A percentile compares a stretch with the other conserved stretches of the same genome.
These are phyloP conservation scores for Kokia cookei DNA, from an alignment of 441 rosid genomes.

Conservation along the genomic window DNA sequence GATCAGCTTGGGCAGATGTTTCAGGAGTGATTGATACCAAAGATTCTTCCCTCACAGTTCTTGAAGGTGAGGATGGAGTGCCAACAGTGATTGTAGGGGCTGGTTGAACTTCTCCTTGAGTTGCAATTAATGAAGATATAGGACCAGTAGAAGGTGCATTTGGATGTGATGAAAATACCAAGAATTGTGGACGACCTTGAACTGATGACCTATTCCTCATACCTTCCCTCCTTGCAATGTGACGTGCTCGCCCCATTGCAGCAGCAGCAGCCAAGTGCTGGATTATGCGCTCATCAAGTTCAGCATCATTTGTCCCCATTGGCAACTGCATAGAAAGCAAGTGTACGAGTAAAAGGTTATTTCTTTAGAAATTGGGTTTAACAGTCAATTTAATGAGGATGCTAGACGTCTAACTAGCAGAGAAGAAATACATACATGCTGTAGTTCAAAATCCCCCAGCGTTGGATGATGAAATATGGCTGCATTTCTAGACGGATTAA, in stretches of 20 bases:
- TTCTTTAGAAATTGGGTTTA: neutral
- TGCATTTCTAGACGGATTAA: constrained; percentile 71
- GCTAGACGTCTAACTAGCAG: constrained; percentile 7
- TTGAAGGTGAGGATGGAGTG: constrained; percentile 36
- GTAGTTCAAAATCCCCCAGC: constrained; percentile 86
- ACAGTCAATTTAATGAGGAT: neutral
- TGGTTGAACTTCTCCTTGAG: constrained; percentile 48
- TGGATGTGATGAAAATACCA: constrained; percentile 61
- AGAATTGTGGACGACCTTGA: constrained; percentile 70
- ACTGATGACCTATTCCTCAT: constrained; percentile 64
- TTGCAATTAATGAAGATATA: constrained; percentile 8
- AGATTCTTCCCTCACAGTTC: constrained; percentile 39
- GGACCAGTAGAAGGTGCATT: constrained; percentile 27
- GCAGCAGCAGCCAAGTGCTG: constrained; percentile 95
- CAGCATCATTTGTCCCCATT: constrained; percentile 70
- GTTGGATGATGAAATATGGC: constrained; percentile 92
- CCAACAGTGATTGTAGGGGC: constrained; percentile 28
- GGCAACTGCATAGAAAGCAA: constrained; percentile 52
- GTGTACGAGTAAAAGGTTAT: neutral
- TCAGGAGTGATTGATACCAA: constrained; percentile 19
- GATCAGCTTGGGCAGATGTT: constrained; percentile 32
- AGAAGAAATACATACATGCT: constrained; percentile 52
- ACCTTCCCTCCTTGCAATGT: constrained; percentile 72
- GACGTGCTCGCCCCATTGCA: constrained; percentile 85
- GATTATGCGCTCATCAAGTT: constrained; percentile 87